phyloP scores from a whole-genome alignment of 148 eudicot species.

The Nyssa sinensis region DNA sequence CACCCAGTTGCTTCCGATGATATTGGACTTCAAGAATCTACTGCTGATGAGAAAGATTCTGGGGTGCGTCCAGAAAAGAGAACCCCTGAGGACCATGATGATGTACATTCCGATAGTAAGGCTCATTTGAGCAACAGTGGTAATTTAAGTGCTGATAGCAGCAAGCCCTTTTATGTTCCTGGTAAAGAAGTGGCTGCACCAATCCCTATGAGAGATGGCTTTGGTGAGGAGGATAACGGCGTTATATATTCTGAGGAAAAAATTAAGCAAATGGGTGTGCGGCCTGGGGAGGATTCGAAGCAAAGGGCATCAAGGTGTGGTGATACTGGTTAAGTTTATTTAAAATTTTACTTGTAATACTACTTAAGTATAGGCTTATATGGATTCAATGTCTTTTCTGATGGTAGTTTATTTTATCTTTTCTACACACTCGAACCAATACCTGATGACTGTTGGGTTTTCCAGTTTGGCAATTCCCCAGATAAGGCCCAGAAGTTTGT shows the following conservation, averaged over 20 bases:
- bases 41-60: slow-evolving; percentile 12
- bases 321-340: slow-evolving; percentile 13
- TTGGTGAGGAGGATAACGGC: slow-evolving; percentile 27
- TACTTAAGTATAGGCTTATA: slow-evolving; percentile 7
- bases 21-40: slow-evolving; percentile 11
- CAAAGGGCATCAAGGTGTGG: slow-evolving; percentile 52
- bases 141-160: slow-evolving; percentile 24
- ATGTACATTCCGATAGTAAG: slow-evolving; percentile 15
- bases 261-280: slow-evolving; percentile 20
- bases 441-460: slow-evolving; percentile 38
- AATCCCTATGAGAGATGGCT: slow-evolving; percentile 16
- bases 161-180: slow-evolving; percentile 9
- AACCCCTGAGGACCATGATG: slow-evolving; percentile 21
- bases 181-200: slow-evolving; percentile 26
- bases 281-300: slow-evolving; percentile 34
- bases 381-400: slow-evolving; percentile 13
- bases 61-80: slow-evolving; percentile 22
- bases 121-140: slow-evolving; percentile 23
- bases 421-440: slow-evolving; percentile 22
- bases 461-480: slow-evolving; percentile 54
- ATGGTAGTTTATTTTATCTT: slow-evolving; percentile 13
- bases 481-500: slow-evolving; percentile 54
- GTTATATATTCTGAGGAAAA: slow-evolving; percentile 16
- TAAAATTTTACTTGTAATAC: neutral
- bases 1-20: slow-evolving; percentile 16